A percentile compares a stretch with the other conserved stretches of the same genome.
phyloP scores from a whole-genome alignment of 345 rosid genomes.

The Populus deltoides region DNA sequence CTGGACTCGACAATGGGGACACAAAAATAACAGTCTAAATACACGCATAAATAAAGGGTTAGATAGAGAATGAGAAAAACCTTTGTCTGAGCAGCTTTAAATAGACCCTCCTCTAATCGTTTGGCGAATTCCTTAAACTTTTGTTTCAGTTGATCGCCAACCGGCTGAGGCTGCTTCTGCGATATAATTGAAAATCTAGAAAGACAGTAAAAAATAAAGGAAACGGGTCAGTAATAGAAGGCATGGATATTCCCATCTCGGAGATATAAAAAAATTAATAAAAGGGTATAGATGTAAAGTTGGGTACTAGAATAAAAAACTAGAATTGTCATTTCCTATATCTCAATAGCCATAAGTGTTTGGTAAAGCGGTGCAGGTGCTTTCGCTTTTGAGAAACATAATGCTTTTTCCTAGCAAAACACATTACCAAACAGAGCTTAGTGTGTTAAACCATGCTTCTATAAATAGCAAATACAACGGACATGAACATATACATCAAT shows the following conservation, averaged over 20 bases:
- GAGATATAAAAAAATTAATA: background rate
- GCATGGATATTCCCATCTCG: background rate
- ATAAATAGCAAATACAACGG: background rate
- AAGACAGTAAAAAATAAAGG: slow-evolving; percentile 8
- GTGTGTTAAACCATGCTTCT: background rate
- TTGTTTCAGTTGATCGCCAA: slow-evolving; percentile 42
- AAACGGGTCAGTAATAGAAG: slow-evolving; percentile 3
- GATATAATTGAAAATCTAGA: slow-evolving; percentile 49
- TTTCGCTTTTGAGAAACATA: no score
- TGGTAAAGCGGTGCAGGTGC: background rate
- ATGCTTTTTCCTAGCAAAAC: background rate
- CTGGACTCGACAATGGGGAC: background rate
- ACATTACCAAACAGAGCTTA: background rate
- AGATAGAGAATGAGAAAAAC: slow-evolving; percentile 28
- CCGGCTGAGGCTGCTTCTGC: slow-evolving; percentile 46
- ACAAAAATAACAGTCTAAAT: background rate
- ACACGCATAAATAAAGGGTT: background rate
- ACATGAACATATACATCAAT: no score
- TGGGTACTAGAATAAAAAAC: background rate
- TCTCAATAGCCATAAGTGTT: background rate
- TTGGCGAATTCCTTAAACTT: slow-evolving; percentile 58
- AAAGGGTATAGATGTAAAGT: background rate
- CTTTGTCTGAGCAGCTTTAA: slow-evolving; percentile 64
- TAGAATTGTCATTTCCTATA: background rate
- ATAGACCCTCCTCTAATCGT: slow-evolving; percentile 87